Base-by-base conservation (phyloP, 140 eudicot genomes). In the Flaveria floridana region DNA sequence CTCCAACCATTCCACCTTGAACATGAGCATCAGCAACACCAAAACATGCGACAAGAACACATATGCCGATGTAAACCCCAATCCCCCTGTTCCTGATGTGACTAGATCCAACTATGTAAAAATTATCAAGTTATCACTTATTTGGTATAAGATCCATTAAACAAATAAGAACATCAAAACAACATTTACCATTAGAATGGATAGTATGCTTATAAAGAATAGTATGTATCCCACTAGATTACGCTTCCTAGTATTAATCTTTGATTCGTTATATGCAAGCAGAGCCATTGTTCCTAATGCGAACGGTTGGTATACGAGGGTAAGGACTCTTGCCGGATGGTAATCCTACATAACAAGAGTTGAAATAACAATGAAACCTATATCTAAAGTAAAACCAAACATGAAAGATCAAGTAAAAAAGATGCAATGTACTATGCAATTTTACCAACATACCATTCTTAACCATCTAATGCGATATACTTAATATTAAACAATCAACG, bases 1-100 rank as follows among this genome's bases (percentile, higher is more conserved):
- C 95, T 25, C 86, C 95, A 10, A 82, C 84, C 87, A 86, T 78
- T 72, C 95, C 95, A 58, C 87, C 95, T 75, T 84, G 83, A 63
- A 84, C 85, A 80, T 77, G 82, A 34, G 90, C 90, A 44, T 85
- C 88, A 15, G 90, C 90, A 62, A 88, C 76, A 70, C 95, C 95
- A 80, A 84, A 86, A 58, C 62, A 68, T 56, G 79, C 91, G 58
- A 80, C 86, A 15, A 84, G n/a, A 39, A 65, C 79, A 80, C 91
- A 88, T 37, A 82, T 39, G 9, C 78, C 84, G 7, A 86, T 64
- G 65, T 79, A 88, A 13, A 15, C 20, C 7, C 57, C 15, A 51
- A 3, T n/a, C 57, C 57, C 14, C 57, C 19, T 51, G 4, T 51
- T 5, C 18, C 18, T 15, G 57, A 75, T 72, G 62, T 55, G 28